Conservation (phyloP, 331 rosid genomes). For the Spiraea crenata region DNA sequence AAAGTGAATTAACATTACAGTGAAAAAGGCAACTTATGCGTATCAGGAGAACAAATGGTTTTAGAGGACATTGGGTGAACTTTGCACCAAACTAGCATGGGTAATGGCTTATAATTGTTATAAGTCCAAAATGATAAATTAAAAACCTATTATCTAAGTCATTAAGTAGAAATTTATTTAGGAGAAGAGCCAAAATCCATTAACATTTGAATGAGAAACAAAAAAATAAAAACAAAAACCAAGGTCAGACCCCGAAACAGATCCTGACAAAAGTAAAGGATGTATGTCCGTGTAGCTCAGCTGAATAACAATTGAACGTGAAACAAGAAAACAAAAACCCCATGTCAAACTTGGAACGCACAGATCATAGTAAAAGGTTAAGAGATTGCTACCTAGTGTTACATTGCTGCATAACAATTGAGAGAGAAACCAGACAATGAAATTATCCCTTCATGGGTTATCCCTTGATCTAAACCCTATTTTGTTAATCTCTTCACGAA, state of each 20-base stretch:
- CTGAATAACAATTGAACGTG: too few species aligned
- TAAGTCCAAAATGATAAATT: background rate
- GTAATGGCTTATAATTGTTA: background rate
- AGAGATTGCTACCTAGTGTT: too few species aligned
- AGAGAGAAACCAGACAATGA: too few species aligned
- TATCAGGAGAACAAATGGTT: background rate
- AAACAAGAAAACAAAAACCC: too few species aligned
- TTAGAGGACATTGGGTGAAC: background rate
- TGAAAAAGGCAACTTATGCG: background rate
- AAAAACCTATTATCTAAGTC: slow-evolving; percentile 5
- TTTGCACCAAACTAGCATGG: background rate
- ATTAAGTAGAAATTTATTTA: background rate
- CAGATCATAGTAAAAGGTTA: too few species aligned
- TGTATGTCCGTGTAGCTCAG: background rate
- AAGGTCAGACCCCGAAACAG: background rate
- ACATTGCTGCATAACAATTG: too few species aligned
- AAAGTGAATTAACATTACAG: background rate
- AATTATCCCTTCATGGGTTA: too few species aligned
- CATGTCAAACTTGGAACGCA: too few species aligned
- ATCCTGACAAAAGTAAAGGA: background rate
- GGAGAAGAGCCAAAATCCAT: background rate
- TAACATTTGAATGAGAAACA: background rate
- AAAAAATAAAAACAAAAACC: background rate
- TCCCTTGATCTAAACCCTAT: too few species aligned
- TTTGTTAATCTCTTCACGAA: too few species aligned